These are phyloP conservation scores for Fusarium odoratissimum DNA, from an alignment of 2,329 filamentous ascomycete genomes.

Conservation along the genomic window DNA sequence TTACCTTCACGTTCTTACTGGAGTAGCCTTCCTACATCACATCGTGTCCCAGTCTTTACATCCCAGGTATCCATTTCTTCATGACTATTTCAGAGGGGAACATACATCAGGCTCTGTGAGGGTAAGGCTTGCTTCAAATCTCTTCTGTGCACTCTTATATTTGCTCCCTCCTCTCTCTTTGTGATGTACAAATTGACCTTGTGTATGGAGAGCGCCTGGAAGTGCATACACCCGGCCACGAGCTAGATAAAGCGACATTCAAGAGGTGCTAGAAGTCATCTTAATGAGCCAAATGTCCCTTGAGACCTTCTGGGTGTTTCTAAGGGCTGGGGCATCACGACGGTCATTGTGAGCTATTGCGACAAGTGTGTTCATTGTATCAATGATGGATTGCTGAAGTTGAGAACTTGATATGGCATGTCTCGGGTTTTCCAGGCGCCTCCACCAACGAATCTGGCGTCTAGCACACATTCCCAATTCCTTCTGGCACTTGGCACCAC, in stretches of 20 bases:
- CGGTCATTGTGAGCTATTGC: accelerated
- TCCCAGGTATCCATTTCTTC: not conserved
- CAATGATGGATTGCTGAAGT: not conserved
- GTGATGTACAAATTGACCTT: not conserved
- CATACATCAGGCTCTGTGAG: accelerated
- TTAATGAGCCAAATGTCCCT: not conserved
- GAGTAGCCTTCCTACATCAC: not conserved
- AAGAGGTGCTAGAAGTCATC: not conserved
- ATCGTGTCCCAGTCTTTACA: accelerated
- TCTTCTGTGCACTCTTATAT: not conserved
- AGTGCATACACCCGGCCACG: accelerated
- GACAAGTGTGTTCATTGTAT: too few species aligned
- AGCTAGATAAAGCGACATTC: accelerated
- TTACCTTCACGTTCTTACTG: not conserved
- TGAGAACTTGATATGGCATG: not conserved
- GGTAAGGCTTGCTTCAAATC: not conserved
- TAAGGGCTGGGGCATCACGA: accelerated
- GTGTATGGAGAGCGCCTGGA: not conserved
- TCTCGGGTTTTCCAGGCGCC: not conserved
- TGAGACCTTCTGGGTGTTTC: accelerated
- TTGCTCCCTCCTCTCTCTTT: not conserved
- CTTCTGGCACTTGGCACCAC: too few species aligned
- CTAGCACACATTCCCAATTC: too few species aligned
- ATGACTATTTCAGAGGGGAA: not conserved
- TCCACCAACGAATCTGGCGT: too few species aligned